These are phyloP conservation scores for Cladosporium sp. DNA, from an alignment of 2,329 filamentous ascomycete species.

Conservation along the genomic window DNA sequence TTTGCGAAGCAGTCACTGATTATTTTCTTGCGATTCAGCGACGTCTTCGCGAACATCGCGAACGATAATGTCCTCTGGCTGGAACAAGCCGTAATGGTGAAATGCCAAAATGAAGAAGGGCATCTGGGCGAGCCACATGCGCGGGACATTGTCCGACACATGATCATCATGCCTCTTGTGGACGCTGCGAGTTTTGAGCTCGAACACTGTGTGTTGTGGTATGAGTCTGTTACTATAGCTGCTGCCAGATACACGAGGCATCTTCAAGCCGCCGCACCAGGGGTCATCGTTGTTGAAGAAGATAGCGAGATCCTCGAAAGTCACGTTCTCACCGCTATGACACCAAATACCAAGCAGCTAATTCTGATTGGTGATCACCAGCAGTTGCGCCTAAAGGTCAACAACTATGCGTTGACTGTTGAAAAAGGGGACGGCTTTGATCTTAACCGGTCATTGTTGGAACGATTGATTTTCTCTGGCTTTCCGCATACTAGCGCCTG, in stretches of 20 bases:
- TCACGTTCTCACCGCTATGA: slow-evolving; percentile 56
- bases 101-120: slow-evolving; percentile 51
- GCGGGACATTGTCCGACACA: slow-evolving; percentile 39
- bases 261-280: slow-evolving; percentile 48
- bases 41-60: slow-evolving; percentile 36
- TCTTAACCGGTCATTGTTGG: slow-evolving; percentile 59
- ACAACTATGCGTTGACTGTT: slow-evolving; percentile 52
- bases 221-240: slow-evolving; percentile 46
- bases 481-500: slow-evolving; percentile 29
- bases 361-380: slow-evolving; percentile 63
- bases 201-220: slow-evolving; percentile 46
- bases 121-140: slow-evolving; percentile 50
- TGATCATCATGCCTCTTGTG: slow-evolving; percentile 1
- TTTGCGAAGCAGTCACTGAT: slow-evolving; percentile 28
- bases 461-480: slow-evolving; percentile 44
- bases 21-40: slow-evolving; percentile 40
- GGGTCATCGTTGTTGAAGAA: slow-evolving; percentile 48
- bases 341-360: slow-evolving; percentile 57
- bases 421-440: slow-evolving; percentile 51
- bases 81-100: slow-evolving; percentile 43
- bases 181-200: slow-evolving; percentile 30
- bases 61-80: slow-evolving; percentile 34
- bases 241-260: slow-evolving; percentile 51
- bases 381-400: slow-evolving; percentile 57
- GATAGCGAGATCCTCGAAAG: slow-evolving; percentile 65